Conservation (phyloP, 2,329 filamentous ascomycete species). For the Rugonectria rugulosa region DNA sequence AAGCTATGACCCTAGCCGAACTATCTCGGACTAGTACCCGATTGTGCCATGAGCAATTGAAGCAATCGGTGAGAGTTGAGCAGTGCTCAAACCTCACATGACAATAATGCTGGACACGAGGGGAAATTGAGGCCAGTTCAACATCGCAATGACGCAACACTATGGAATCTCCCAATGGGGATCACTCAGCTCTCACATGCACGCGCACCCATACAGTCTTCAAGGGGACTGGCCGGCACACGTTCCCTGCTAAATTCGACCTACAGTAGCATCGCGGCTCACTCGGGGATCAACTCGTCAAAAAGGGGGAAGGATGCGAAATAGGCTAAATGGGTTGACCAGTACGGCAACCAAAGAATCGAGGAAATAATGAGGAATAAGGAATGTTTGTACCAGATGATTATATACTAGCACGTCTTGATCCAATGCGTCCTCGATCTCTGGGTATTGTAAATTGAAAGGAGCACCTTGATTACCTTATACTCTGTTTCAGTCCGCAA, state of each 20-base stretch:
- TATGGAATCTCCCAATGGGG: background rate
- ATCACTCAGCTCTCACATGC: background rate
- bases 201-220: background rate
- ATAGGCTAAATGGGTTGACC: background rate
- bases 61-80: slow-evolving; percentile 3
- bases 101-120: background rate
- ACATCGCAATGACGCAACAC: background rate
- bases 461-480: slow-evolving; percentile 32
- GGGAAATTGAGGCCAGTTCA: background rate
- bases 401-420: background rate
- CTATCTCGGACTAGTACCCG: slow-evolving; percentile 15
- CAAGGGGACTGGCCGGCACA: background rate
- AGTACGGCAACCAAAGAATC: too few relatives aligned
- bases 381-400: background rate
- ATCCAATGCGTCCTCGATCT: slow-evolving; percentile 17
- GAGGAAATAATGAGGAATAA: background rate
- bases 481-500: slow-evolving; percentile 34
- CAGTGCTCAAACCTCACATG: background rate
- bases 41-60: background rate
- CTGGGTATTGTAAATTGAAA: slow-evolving; percentile 32
- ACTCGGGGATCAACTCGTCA: background rate
- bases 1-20: slow-evolving; percentile 44
- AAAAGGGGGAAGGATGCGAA: slow-evolving; percentile 6
- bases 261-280: background rate
- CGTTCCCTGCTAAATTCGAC: background rate